Base-by-base conservation (phyloP, 1,139 yeast species). In the Blastobotrys persicus region DNA sequence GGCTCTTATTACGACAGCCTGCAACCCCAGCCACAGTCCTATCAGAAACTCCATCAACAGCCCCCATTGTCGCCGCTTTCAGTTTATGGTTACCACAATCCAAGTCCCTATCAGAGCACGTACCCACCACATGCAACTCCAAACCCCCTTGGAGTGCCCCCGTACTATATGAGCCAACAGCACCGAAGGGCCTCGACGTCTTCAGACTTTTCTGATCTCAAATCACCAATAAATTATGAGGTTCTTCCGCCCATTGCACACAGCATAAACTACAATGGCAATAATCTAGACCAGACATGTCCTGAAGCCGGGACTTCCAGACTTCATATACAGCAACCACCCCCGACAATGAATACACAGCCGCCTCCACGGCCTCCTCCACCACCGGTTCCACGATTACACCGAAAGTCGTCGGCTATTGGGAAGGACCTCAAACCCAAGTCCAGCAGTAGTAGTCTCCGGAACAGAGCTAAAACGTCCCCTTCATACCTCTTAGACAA, bases 401-500 rank as follows among this genome's bases (percentile, higher is more conserved):
- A 31, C n/a, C n/a, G 34, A 31, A 31, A 31, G 34, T 11, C 14
- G 5, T 31, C 34, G n/a, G 34, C 34, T 12, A 9, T 23, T 6
- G 28, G 28, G 5, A 31, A 31, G n/a, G n/a, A 23, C 5, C 18
- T 26, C 18, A 28, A 28, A 9, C 13, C 42, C 4, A 16, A 26
- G 12, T 39, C 42, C n/a, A 39, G 42, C 19, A 26, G 32, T 19
- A 26, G 13, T 13, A 17, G 32, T 38, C 6, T 46, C 45, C 12
- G 42, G 44, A 7, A 33, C 42, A 28, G 45, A 40, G 17, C 42
- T 35, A 12, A 44, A 38, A 32, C 46, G 12, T 50, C 53, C 6
- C 53, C 53, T 13, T 50, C 53, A n/a, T 50, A 50, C 17, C 37
- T 50, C 2, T 44, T 50, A 3, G 54, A 51, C 31, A 46, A 51